A percentile compares a stretch with the other conserved stretches of the same genome.
Evolutionary conservation across 371 early-diverging fungal genomes (phyloP).

Genomic region (Mortierella sp.): DNA sequence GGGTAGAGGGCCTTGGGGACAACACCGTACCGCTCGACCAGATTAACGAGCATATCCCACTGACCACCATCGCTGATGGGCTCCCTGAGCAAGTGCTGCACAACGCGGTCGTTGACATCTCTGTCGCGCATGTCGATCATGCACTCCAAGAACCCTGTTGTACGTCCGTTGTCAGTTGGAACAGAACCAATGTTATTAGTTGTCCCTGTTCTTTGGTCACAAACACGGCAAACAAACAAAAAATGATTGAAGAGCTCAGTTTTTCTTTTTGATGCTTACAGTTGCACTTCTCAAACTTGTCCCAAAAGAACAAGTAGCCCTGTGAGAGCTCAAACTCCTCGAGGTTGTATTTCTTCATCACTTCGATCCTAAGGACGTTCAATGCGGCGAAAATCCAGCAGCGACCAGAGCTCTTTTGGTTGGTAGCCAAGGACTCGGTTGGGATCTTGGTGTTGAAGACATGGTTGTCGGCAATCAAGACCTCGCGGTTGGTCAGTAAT

Average conservation of each 20-base stretch:
- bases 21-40: constrained; percentile 83
- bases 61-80: constrained; percentile 82
- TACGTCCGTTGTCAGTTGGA: too few species aligned
- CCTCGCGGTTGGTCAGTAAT: constrained; percentile 68
- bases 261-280: constrained; percentile 60
- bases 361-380: constrained; percentile 65
- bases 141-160: constrained; percentile 76
- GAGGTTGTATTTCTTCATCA: constrained; percentile 75
- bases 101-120: constrained; percentile 76
- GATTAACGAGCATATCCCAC: constrained; percentile 85
- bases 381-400: constrained; percentile 90
- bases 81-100: constrained; percentile 75
- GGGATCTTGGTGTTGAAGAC: constrained; percentile 73
- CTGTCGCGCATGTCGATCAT: constrained; percentile 74
- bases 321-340: constrained; percentile 87
- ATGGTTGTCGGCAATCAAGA: constrained; percentile 59
- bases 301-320: constrained; percentile 85
- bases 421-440: constrained; percentile 72
- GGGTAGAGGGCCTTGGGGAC: constrained; percentile 82
- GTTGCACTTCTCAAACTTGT: constrained; percentile 84
- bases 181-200: too few species aligned
- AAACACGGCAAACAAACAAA: constrained; percentile 2
- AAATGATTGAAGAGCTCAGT: not conserved
- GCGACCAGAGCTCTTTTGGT: constrained; percentile 84
- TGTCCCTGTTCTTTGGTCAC: too few species aligned